phyloP scores from a whole-genome alignment of 192 early-diverging fungal genomes.

The Phycomyces nitens region DNA sequence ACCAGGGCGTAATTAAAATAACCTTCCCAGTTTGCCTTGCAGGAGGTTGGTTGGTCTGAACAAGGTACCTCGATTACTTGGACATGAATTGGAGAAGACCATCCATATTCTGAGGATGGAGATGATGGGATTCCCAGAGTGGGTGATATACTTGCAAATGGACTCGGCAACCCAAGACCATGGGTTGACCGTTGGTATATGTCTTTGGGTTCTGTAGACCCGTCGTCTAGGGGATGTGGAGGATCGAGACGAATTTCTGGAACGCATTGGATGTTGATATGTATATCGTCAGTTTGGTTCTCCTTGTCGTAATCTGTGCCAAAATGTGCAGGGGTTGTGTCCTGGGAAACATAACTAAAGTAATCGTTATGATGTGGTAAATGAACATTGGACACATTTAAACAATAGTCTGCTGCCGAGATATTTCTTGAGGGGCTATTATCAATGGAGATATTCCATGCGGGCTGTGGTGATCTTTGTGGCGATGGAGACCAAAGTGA shows the following conservation, averaged over 20 bases:
- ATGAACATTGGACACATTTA: neutral
- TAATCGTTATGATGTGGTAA: neutral
- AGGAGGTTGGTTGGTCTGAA: too few species aligned
- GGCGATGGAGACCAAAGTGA: neutral
- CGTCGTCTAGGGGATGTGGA: neutral
- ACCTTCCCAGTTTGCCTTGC: too few species aligned
- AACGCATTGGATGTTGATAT: neutral
- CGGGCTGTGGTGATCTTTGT: neutral
- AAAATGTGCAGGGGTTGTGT: neutral
- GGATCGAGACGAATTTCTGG: slow-evolving; percentile 20
- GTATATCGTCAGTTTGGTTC: neutral
- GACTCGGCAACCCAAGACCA: neutral
- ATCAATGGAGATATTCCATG: too few species aligned
- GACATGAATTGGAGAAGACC: too few species aligned
- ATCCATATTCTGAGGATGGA: too few species aligned
- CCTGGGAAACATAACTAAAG: neutral
- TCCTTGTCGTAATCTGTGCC: neutral
- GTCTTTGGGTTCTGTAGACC: neutral
- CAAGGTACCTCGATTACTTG: too few species aligned
- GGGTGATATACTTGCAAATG: too few species aligned
- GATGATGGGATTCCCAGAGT: too few species aligned
- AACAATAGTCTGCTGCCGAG: too few species aligned
- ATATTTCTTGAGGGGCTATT: too few species aligned
- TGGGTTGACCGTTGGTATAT: neutral
- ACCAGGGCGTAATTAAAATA: too few species aligned